phyloP scores from a whole-genome alignment of 2,329 filamentous ascomycete species.

The Trichoderma pleuroti region DNA sequence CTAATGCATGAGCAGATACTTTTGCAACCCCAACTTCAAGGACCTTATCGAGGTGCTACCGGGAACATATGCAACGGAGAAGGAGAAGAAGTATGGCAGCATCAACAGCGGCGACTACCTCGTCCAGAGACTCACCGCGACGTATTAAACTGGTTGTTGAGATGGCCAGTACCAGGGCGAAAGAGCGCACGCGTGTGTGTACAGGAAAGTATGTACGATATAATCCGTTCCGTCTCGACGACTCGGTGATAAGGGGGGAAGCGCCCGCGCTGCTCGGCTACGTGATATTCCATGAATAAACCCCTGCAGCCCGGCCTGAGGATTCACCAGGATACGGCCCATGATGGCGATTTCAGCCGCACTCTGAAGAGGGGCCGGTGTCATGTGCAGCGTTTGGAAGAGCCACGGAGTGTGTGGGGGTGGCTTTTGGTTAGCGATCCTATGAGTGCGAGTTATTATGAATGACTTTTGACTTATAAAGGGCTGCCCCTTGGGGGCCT shows the following conservation, averaged over 20 bases:
- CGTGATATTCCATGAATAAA: neutral
- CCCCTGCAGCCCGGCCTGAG: neutral
- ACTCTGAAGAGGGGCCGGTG: neutral
- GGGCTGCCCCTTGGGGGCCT: neutral
- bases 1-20: slow-evolving; percentile 55
- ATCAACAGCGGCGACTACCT: slow-evolving; percentile 81
- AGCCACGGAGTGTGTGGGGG: slow-evolving; percentile 6
- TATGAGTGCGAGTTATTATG: neutral
- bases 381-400: slow-evolving; percentile 9
- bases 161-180: neutral
- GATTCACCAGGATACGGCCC: neutral
- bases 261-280: neutral
- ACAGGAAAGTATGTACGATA: neutral
- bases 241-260: neutral
- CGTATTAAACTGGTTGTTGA: slow-evolving; percentile 42
- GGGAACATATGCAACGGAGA: slow-evolving; percentile 63
- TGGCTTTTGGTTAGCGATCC: slow-evolving; percentile 8
- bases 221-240: neutral
- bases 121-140: slow-evolving; percentile 71
- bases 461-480: neutral
- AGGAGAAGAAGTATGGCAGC: slow-evolving; percentile 72
- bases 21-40: slow-evolving; percentile 82
- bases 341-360: neutral
- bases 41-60: slow-evolving; percentile 75
- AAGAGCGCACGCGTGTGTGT: neutral